phyloP scores from a whole-genome alignment of 805 yeast species.

The Hanseniaspora meyeri region DNA sequence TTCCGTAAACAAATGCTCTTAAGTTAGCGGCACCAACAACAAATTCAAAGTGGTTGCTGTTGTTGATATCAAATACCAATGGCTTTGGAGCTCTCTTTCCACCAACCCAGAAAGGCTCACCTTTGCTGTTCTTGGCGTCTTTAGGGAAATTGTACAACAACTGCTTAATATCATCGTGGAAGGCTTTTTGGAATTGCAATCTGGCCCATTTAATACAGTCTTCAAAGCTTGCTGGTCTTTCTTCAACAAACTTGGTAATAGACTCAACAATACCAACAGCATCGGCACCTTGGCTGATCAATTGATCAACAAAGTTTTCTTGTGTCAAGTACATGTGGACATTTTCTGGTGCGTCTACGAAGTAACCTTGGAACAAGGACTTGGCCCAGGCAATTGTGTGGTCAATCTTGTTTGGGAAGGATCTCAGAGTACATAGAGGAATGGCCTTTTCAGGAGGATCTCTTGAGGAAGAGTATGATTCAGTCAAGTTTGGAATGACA shows the following conservation, averaged over 20 bases:
- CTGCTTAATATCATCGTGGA: slow-evolving; percentile 75
- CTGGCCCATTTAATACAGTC: slow-evolving; percentile 96
- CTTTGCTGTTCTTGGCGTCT: slow-evolving; percentile 80
- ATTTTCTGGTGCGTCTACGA: slow-evolving; percentile 81
- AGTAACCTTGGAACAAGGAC: slow-evolving; percentile 81
- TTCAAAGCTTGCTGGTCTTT: slow-evolving; percentile 80
- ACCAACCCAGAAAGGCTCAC: slow-evolving; percentile 95
- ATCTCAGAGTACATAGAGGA: slow-evolving; percentile 91
- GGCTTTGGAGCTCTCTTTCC: slow-evolving; percentile 93
- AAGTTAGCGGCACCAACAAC: slow-evolving; percentile 82
- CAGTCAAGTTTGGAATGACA: slow-evolving; percentile 83
- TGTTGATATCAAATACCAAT: slow-evolving; percentile 60
- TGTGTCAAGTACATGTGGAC: slow-evolving; percentile 83
- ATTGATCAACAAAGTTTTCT: slow-evolving; percentile 82
- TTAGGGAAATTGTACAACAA: slow-evolving; percentile 86
- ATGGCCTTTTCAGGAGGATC: slow-evolving; percentile 98
- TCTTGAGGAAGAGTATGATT: slow-evolving; percentile 87
- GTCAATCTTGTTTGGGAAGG: slow-evolving; percentile 95
- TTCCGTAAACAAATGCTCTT: slow-evolving; percentile 80
- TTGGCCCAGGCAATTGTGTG: slow-evolving; percentile 99
- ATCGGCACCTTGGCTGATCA: slow-evolving; percentile 84
- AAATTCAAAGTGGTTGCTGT: slow-evolving; percentile 70
- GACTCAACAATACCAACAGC: slow-evolving; percentile 75
- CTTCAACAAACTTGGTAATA: slow-evolving; percentile 59
- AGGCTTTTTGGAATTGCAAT: slow-evolving; percentile 72